phyloP scores from a whole-genome alignment of 2,329 filamentous ascomycete species.

The Blumeria graminis region DNA sequence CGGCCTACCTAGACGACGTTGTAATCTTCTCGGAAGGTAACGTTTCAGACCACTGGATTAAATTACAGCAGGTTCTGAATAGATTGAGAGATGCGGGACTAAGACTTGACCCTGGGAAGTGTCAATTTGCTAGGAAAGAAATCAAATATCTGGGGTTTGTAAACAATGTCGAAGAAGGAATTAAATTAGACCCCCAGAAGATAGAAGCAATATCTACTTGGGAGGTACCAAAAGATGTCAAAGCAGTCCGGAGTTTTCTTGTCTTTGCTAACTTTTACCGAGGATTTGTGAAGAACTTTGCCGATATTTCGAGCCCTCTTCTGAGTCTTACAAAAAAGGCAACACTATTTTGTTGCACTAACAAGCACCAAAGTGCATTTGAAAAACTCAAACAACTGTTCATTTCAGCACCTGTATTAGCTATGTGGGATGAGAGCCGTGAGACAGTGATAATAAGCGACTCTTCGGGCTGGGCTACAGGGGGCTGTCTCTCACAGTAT shows the following conservation, averaged over 20 bases:
- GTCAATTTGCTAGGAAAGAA: background rate
- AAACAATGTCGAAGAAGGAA: background rate
- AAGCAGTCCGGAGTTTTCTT: background rate
- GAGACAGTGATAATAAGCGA: background rate
- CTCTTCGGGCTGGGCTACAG: background rate
- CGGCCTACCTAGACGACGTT: too few species aligned
- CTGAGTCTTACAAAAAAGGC: background rate
- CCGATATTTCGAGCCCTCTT: background rate
- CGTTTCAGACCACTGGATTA: too few species aligned
- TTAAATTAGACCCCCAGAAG: background rate
- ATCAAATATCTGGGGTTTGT: background rate
- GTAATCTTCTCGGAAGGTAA: too few species aligned
- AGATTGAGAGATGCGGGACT: background rate
- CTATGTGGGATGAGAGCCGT: background rate
- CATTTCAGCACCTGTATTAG: background rate
- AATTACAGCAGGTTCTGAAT: background rate
- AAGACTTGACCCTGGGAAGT: background rate
- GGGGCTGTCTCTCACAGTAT: background rate
- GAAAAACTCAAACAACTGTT: background rate
- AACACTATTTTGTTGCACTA: background rate
- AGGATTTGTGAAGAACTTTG: background rate
- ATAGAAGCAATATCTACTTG: background rate
- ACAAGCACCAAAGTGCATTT: background rate
- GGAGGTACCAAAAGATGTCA: background rate
- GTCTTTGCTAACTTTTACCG: background rate